A percentile compares a stretch with the other conserved stretches of the same genome.
Conservation (phyloP, 2,329 filamentous ascomycete species). For the Nigrospora oryzae region DNA sequence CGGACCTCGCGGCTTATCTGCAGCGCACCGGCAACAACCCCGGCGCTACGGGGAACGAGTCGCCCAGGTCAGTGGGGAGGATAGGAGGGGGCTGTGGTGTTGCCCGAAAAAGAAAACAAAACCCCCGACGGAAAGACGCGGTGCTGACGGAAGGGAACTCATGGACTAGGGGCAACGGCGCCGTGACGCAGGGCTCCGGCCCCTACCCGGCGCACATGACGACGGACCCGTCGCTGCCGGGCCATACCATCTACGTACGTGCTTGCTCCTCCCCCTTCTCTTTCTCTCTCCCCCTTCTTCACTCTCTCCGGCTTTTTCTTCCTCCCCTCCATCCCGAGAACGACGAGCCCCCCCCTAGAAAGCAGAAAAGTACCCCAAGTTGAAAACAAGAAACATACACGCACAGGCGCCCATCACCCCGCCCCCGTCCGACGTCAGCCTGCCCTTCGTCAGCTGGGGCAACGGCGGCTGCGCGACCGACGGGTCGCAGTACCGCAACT, state of each 20-base stretch:
- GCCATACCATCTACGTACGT: conserved; percentile 11
- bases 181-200: conserved; percentile 7
- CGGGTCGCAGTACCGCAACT: conserved; percentile 10
- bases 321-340: too few relatives aligned
- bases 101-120: too few relatives aligned
- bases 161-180: conserved; percentile 1
- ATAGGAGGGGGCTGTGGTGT: too few relatives aligned
- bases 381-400: too few relatives aligned
- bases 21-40: conserved; percentile 10
- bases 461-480: conserved; percentile 13
- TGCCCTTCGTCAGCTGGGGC: conserved; percentile 12
- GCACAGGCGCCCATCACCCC: conserved; percentile 7
- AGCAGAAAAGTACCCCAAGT: too few relatives aligned
- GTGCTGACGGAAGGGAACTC: background rate
- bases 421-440: conserved; percentile 3
- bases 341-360: too few relatives aligned
- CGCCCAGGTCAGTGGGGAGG: conserved; percentile 1
- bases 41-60: conserved; percentile 8
- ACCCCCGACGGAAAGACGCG: too few relatives aligned
- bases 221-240: conserved; percentile 7
- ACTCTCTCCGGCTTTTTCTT: too few relatives aligned
- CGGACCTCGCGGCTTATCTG: conserved; percentile 9
- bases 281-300: too few relatives aligned
- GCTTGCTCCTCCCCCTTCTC: too few relatives aligned
- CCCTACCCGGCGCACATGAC: conserved; percentile 10